Conservation (phyloP, 2,329 filamentous ascomycete species). For the Tolypocladium tropicale region DNA sequence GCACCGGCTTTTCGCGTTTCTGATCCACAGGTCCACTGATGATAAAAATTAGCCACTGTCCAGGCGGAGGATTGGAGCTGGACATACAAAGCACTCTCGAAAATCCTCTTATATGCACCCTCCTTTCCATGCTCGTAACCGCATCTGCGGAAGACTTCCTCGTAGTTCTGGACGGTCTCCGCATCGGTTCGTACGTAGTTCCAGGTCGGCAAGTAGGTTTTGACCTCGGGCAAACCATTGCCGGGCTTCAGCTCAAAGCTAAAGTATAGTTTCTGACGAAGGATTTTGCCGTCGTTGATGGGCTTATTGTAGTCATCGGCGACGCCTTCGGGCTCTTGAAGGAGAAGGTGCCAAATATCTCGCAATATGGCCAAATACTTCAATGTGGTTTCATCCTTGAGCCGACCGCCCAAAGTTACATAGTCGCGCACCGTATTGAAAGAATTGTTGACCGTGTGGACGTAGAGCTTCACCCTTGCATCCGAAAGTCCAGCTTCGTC, state of each 20-base stretch:
- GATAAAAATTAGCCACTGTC: not conserved
- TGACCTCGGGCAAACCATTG: constrained; percentile 5
- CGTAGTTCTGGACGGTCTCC: constrained; percentile 7
- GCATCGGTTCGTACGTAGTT: constrained; percentile 7
- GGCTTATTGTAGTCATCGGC: constrained; percentile 5
- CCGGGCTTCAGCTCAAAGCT: constrained; percentile 6
- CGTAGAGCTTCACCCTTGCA: constrained; percentile 7
- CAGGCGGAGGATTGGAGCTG: too few species aligned
- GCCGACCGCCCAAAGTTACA: constrained; percentile 5
- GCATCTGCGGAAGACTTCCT: constrained; percentile 4
- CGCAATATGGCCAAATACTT: constrained; percentile 1
- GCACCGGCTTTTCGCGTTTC: constrained; percentile 1
- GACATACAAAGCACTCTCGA: constrained; percentile 7
- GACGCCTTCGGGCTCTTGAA: constrained; percentile 6
- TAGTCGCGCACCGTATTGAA: constrained; percentile 6
- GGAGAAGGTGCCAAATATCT: constrained; percentile 7
- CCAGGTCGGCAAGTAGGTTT: constrained; percentile 6
- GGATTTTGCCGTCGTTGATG: constrained; percentile 1
- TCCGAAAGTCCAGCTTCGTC: constrained; percentile 3
- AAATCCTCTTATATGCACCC: constrained; percentile 2
- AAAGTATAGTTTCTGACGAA: constrained; percentile 6
- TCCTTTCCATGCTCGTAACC: constrained; percentile 5
- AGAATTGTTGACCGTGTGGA: constrained; percentile 4
- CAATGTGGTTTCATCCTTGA: constrained; percentile 3
- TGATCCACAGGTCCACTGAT: constrained; percentile 2